Evolutionary conservation across 2,329 filamentous ascomycete genomes (phyloP), one percentile per base, ranked within the genome.

Genomic region (Aspergillus fumigatiaffinis): DNA sequence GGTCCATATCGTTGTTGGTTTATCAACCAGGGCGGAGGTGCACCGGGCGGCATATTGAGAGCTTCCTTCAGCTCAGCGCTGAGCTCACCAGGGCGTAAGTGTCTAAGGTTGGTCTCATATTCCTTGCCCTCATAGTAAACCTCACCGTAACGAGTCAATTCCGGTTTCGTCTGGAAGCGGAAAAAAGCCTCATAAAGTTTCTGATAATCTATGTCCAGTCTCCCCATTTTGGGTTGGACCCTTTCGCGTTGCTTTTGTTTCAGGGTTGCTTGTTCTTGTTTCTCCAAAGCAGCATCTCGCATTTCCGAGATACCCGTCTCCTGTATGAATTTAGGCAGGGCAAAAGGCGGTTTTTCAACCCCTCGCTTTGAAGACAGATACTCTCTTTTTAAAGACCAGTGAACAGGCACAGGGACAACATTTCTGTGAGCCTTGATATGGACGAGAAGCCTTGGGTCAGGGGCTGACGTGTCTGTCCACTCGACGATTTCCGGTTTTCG

Each of bases 61-160:
- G 94, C 93, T 70, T 97, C 93, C 69, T 91, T 93, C 44, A 97
- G 82, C 66, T 91, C 87, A 55, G 97, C 91, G 65, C 88, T 94
- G 51, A 97, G 76, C 66, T 97, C 92, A 38, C 94, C 94, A 1
- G 94, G 91, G 62, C 92, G 87, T 58, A 97, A 84, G 76, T 97
- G 90, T 66, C 90, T 88, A 62, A 96, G 84, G 72, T 97, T 96
- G 0, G 94, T 96, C 76, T 99, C 94, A 70, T 91, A 94, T 73
- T 99, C 94, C 74, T 99, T 99, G 71, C 94, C 94, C 76, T 99
- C 94, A 73, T 97, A 97, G 76, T 99, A 99, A n/a, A 99, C 92
- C 74, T 99, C 94, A 44, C 94, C 94, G 67, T 96, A 99, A 47
- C 92, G 85, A 32, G 94, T 97, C 61, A 99, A 79, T 66, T 92